Percentiles rank a stretch among this genome's conserved stretches.
Conservation (phyloP, 2,329 filamentous ascomycete species). For the Septoria linicola region DNA sequence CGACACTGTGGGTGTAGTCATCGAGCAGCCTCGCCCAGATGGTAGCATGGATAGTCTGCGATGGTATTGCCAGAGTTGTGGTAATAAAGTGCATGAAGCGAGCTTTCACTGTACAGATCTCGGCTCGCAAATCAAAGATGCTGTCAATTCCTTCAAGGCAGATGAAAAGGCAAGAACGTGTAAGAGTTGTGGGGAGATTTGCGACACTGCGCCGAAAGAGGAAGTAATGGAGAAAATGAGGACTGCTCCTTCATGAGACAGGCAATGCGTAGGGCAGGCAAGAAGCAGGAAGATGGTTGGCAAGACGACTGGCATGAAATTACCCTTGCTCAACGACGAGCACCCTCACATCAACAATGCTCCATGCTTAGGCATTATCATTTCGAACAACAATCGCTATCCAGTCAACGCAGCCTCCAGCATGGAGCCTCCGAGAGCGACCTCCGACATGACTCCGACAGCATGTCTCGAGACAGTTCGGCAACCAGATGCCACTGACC, state of each 20-base stretch:
- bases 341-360: no score
- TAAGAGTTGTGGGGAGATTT: conserved; percentile 70
- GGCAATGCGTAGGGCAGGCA: no score
- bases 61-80: conserved; percentile 82
- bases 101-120: conserved; percentile 85
- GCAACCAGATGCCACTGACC: no score
- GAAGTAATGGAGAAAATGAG: conserved; percentile 40
- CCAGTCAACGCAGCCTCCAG: no score
- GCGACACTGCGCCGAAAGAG: conserved; percentile 63
- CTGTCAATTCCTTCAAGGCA: conserved; percentile 78
- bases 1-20: conserved; percentile 87
- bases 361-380: no score
- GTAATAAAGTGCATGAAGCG: conserved; percentile 76
- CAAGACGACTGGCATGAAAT: no score
- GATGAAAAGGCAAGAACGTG: conserved; percentile 72
- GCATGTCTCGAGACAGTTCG: no score
- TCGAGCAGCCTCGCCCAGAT: conserved; percentile 77
- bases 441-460: no score
- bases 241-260: conserved; percentile 13
- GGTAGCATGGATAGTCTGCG: conserved; percentile 73
- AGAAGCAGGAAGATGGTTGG: no score
- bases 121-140: conserved; percentile 90
- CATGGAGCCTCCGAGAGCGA: no score
- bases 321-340: no score
- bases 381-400: no score